Conservation (phyloP, 306 rosid species). For the Hippophae gyantsensis region DNA sequence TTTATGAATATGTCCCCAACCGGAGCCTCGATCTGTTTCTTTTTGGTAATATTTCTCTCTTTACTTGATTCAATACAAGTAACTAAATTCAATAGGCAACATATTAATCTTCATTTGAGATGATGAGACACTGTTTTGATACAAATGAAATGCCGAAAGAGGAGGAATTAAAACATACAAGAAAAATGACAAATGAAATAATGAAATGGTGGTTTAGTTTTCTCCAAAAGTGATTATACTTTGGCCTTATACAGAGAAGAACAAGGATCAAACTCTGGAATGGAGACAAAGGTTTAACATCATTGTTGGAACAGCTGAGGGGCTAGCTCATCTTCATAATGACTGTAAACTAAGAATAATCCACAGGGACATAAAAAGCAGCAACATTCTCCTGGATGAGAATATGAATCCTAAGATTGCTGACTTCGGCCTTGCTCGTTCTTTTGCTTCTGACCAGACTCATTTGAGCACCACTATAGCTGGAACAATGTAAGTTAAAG, state of each 20-base stretch:
- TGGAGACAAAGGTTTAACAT: slow-evolving; percentile 66
- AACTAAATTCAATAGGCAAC: neutral
- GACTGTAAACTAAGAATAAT: slow-evolving; percentile 56
- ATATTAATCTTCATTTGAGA: neutral
- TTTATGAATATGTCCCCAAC: slow-evolving; percentile 61
- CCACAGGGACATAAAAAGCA: slow-evolving; percentile 85
- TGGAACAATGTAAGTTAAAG: slow-evolving; percentile 72
- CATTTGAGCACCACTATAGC: slow-evolving; percentile 91
- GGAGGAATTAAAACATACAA: neutral
- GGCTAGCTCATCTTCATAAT: slow-evolving; percentile 81
- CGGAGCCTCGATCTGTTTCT: slow-evolving; percentile 67
- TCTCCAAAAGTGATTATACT: neutral
- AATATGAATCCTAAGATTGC: slow-evolving; percentile 69
- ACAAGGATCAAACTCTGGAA: slow-evolving; percentile 43
- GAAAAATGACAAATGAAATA: no score
- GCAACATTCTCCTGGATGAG: slow-evolving; percentile 81
- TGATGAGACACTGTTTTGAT: neutral
- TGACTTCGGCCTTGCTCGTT: slow-evolving; percentile 83
- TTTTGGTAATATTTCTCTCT: slow-evolving; percentile 42
- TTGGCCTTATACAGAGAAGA: slow-evolving; percentile 42
- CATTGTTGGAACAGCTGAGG: slow-evolving; percentile 70
- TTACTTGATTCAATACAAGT: neutral
- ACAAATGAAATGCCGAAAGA: neutral
- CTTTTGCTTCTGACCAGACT: slow-evolving; percentile 56
- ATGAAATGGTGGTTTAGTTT: neutral